phyloP scores from a whole-genome alignment of 345 rosid species.

The Salix viminalis region DNA sequence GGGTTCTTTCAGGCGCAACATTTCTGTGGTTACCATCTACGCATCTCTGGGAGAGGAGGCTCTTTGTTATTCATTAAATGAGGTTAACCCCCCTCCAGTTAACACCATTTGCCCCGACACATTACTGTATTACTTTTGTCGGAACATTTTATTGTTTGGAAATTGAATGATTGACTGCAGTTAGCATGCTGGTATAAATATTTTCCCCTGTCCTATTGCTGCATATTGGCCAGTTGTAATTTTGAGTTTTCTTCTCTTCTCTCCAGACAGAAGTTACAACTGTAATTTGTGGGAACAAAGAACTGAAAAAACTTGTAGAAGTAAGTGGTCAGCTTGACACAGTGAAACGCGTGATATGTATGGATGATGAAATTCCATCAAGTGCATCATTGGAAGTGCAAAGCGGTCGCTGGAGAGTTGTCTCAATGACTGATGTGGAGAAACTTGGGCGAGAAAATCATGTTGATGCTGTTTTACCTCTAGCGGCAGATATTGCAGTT shows the following conservation, averaged over 20 bases:
- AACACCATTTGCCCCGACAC: neutral
- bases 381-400: conserved; percentile 36
- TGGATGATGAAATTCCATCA: conserved; percentile 78
- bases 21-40: conserved; percentile 89
- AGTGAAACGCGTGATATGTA: conserved; percentile 71
- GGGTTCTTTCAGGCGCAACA: conserved; percentile 90
- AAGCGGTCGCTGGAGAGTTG: conserved; percentile 53
- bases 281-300: conserved; percentile 83
- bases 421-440: conserved; percentile 58
- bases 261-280: conserved; percentile 89
- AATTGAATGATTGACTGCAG: neutral
- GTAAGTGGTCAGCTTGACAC: conserved; percentile 88
- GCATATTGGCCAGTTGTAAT: neutral
- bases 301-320: conserved; percentile 74
- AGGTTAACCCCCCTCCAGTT: conserved; percentile 42
- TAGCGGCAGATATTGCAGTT: conserved; percentile 78
- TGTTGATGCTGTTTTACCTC: conserved; percentile 63
- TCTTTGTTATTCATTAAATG: conserved; percentile 87
- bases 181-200: neutral
- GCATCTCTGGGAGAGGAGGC: conserved; percentile 96
- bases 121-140: neutral
- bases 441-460: conserved; percentile 74
- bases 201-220: neutral
- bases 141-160: neutral
- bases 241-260: conserved; percentile 14